phyloP scores from a whole-genome alignment of 495 filamentous ascomycete species.

The Penicilliopsis zonata region DNA sequence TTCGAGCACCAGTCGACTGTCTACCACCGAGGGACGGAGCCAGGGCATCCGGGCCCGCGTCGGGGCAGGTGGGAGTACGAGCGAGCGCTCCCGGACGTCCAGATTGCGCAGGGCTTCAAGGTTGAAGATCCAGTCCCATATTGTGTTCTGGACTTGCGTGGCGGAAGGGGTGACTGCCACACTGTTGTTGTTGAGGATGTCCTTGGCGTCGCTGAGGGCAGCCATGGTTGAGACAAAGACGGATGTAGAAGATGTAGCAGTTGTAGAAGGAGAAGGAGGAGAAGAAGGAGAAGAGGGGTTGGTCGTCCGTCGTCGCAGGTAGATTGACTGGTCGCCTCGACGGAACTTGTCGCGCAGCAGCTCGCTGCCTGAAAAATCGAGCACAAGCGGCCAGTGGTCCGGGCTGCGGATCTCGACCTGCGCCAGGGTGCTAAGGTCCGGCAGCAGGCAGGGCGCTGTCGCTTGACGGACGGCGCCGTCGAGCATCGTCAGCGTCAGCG shows the following conservation, averaged over 20 bases:
- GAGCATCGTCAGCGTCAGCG: conserved; percentile 46
- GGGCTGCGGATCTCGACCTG: conserved; percentile 53
- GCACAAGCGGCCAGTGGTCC: conserved; percentile 74
- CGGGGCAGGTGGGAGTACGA: conserved; percentile 53
- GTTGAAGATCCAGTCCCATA: conserved; percentile 69
- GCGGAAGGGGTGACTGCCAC: conserved; percentile 18
- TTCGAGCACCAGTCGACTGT: conserved; percentile 62
- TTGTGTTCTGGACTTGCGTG: conserved; percentile 24
- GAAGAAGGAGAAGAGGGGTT: conserved; percentile 51
- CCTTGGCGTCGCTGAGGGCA: conserved; percentile 27
- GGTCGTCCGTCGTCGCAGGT: conserved; percentile 65
- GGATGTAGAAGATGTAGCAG: conserved; percentile 7
- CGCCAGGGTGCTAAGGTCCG: conserved; percentile 58
- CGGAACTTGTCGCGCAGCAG: conserved; percentile 57
- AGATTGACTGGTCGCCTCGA: conserved; percentile 57
- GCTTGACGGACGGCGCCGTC: conserved; percentile 29
- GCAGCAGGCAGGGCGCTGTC: conserved; percentile 70
- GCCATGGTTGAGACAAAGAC: conserved; percentile 61
- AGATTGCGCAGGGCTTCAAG: conserved; percentile 50
- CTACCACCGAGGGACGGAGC: conserved; percentile 55
- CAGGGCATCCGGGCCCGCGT: conserved; percentile 19
- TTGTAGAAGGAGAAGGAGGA: conserved; percentile 15
- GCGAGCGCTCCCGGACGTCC: conserved; percentile 62
- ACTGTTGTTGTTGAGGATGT: too few species aligned
- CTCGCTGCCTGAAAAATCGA: conserved; percentile 63